These are phyloP conservation scores for Spathaspora boniae DNA, from an alignment of 805 yeast genomes.

Conservation along the genomic window DNA sequence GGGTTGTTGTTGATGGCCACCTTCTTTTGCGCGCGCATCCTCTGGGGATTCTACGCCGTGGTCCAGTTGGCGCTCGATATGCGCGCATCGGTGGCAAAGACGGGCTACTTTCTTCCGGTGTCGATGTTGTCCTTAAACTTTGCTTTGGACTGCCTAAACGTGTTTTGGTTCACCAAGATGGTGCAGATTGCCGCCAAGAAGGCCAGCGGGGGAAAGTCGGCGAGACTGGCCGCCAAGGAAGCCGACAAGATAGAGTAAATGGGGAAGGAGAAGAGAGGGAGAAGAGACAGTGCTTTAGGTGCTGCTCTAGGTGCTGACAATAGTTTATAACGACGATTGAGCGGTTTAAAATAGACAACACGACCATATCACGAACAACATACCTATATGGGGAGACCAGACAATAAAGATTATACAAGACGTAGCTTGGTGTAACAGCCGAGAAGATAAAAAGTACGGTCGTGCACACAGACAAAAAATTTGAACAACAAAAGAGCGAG, in stretches of 20 bases:
- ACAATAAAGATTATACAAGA: too few relatives aligned
- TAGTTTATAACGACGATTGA: too few relatives aligned
- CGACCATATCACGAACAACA: too few relatives aligned
- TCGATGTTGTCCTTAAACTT: slow-evolving; percentile 56
- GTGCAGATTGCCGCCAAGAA: slow-evolving; percentile 63
- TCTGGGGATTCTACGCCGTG: slow-evolving; percentile 86
- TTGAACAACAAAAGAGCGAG: too few relatives aligned
- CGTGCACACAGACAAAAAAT: too few relatives aligned
- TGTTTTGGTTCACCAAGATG: slow-evolving; percentile 91
- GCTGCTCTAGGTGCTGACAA: too few relatives aligned
- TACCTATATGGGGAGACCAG: too few relatives aligned
- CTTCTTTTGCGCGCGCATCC: slow-evolving; percentile 74
- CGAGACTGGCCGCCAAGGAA: slow-evolving; percentile 15
- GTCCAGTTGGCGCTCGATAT: slow-evolving; percentile 46
- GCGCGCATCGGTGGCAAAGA: slow-evolving; percentile 37
- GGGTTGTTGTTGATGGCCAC: slow-evolving; percentile 66
- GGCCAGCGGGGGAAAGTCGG: slow-evolving; percentile 15
- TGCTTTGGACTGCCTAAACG: slow-evolving; percentile 63
- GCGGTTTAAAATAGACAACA: too few relatives aligned
- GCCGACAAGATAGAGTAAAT: slow-evolving; percentile 17
- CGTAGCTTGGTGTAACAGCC: too few relatives aligned
- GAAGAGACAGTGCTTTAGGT: background rate
- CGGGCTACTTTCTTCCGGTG: slow-evolving; percentile 47
- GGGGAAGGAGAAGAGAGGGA: slow-evolving; percentile 2
- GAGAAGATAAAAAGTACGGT: too few relatives aligned